Conservation (phyloP, 805 yeast species). For the Metschnikowia kofuensis region DNA sequence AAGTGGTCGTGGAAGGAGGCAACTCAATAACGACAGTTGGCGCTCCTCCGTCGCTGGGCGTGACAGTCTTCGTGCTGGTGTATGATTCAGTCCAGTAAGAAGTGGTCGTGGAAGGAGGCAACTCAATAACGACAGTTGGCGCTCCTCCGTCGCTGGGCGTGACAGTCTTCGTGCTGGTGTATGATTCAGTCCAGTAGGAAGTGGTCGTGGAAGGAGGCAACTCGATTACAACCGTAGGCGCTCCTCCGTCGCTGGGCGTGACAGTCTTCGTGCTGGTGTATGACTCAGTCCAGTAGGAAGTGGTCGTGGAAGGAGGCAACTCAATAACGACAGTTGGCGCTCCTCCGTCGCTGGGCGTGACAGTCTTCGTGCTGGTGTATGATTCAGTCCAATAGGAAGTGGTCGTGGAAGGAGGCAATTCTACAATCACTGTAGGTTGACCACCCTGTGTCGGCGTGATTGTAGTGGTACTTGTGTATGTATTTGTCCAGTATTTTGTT, state of each 20-base stretch:
- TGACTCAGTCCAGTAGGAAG: not conserved
- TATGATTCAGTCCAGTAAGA: too few species aligned
- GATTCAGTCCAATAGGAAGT: not conserved
- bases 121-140: not conserved
- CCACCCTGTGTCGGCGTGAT: not conserved
- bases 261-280: not conserved
- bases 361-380: not conserved
- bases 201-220: not conserved
- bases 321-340: not conserved
- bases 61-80: too few species aligned
- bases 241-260: not conserved
- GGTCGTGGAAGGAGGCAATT: not conserved
- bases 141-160: not conserved
- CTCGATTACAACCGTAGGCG: not conserved
- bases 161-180: not conserved
- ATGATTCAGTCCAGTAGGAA: not conserved
- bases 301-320: not conserved
- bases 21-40: too few species aligned
- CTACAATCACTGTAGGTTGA: not conserved
- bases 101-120: too few species aligned
- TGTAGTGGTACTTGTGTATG: not conserved
- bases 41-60: too few species aligned
- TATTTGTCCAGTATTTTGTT: not conserved
- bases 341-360: not conserved
- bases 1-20: too few species aligned